Percentiles rank a stretch among this genome's conserved stretches.
These are phyloP conservation scores for Polysphondylium violaceum DNA, from an alignment of 78 protist species.

Conservation along the genomic window DNA sequence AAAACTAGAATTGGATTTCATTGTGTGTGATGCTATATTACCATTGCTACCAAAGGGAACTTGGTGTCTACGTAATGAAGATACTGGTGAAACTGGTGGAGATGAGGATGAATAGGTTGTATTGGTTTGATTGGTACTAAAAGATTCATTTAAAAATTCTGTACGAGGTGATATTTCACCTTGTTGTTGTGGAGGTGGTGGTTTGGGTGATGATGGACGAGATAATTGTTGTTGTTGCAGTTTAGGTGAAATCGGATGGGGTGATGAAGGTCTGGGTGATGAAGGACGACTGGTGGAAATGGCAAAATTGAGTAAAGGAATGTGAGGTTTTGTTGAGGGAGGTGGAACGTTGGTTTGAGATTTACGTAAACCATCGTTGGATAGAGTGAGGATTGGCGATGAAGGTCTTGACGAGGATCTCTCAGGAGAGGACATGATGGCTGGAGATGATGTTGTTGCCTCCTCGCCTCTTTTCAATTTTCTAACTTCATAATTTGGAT, in stretches of 20 bases:
- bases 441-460: slow-evolving; percentile 25
- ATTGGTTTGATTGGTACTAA: neutral
- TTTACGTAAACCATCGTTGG: neutral
- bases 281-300: neutral
- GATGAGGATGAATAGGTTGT: slow-evolving; percentile 13
- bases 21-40: neutral
- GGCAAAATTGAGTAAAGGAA: slow-evolving; percentile 13
- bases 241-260: too few species aligned
- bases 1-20: neutral
- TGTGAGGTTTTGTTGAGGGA: slow-evolving; percentile 8
- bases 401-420: slow-evolving; percentile 5
- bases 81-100: neutral
- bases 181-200: slow-evolving; percentile 1
- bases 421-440: slow-evolving; percentile 20
- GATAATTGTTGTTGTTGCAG: too few species aligned
- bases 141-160: slow-evolving; percentile 17
- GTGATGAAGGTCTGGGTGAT: slow-evolving; percentile 1
- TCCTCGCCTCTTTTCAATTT: slow-evolving; percentile 1
- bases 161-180: too few species aligned
- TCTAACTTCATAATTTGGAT: neutral
- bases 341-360: neutral
- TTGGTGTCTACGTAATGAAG: neutral
- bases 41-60: neutral
- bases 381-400: neutral
- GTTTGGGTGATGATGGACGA: neutral